Evolutionary conservation across 2,329 filamentous ascomycete species (phyloP), one percentile per base, ranked within the genome.

Genomic region (Xylariaceae sp.): DNA sequence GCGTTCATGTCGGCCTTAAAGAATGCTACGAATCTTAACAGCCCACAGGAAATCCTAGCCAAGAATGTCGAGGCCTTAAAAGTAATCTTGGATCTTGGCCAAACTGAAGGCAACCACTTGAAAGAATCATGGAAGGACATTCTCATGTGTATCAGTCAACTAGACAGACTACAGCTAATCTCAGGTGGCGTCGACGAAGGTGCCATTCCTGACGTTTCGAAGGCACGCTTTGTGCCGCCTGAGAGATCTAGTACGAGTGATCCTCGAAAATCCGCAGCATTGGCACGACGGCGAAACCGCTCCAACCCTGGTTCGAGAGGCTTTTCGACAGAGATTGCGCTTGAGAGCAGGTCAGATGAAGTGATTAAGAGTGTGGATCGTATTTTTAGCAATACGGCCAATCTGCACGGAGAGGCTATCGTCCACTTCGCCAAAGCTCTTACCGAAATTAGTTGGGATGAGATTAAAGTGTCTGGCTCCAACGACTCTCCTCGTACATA

Each of bases 371-470:
- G 89, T 21, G 92, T 99, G 3, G 95, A 99, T 72, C 84, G 91
- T 32, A 97, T 99, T 65, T 99, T 99, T 69, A 96, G 92, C 41
- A 96, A 95, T 68, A 97, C 94, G 0, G 93, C 92, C 7, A 92
- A 95, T 64, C 81, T 99, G 2, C 92, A 89, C 4, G 92, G 92
- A 54, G 92, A 97, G 62, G 92, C 93, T 3, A 99, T 99, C 66
- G 89, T 97, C 1, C 88, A 96, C 70, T 99, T 99, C 70, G 93
- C 96, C 44, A 86, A 87, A 50, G 92, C 94, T 0, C 75, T 99
- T 53, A 96, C 91, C 6, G 92, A 97, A 70, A 93, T 99, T 61
- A 97, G 93, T 72, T 97, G 94, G 94, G 93, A 97, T 67, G 94
- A 99, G 72, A 99, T 99, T 67, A 93, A 95, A 70, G 96, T 94